Percentiles rank a stretch among this genome's conserved stretches.
These are phyloP conservation scores for Aspergillus candidus DNA, from an alignment of 2,329 filamentous ascomycete species.

Conservation along the genomic window DNA sequence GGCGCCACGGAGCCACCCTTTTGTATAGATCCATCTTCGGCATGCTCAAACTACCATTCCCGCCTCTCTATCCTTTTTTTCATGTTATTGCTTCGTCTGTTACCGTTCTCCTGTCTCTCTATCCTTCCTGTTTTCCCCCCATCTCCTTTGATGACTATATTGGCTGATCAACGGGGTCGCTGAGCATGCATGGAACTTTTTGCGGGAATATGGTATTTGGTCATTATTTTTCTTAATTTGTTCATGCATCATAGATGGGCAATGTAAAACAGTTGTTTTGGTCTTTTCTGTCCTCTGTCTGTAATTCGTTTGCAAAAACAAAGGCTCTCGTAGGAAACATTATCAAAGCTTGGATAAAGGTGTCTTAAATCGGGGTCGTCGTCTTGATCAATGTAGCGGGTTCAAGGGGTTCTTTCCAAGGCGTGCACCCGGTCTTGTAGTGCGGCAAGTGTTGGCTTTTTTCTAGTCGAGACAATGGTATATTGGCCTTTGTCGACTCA, in stretches of 20 bases:
- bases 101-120: conserved; percentile 22
- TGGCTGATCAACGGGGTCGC: conserved; percentile 19
- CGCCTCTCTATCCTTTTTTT: conserved; percentile 15
- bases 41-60: conserved; percentile 10
- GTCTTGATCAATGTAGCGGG: no score
- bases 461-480: no score
- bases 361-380: no score
- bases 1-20: conserved; percentile 32
- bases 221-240: conserved; percentile 6
- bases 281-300: no score
- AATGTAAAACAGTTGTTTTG: conserved; percentile 31
- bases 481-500: no score
- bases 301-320: conserved; percentile 5
- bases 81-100: conserved; percentile 22
- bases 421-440: no score
- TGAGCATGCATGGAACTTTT: conserved; percentile 24
- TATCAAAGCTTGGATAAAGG: no score
- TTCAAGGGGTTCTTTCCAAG: no score
- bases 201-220: conserved; percentile 22
- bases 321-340: no score
- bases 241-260: conserved; percentile 35
- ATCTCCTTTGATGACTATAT: conserved; percentile 20
- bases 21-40: conserved; percentile 36
- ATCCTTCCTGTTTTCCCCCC: conserved; percentile 16
- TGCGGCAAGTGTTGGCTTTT: no score